Base-by-base conservation (phyloP, 2,329 filamentous ascomycete species). In the Xylaria sp. region DNA sequence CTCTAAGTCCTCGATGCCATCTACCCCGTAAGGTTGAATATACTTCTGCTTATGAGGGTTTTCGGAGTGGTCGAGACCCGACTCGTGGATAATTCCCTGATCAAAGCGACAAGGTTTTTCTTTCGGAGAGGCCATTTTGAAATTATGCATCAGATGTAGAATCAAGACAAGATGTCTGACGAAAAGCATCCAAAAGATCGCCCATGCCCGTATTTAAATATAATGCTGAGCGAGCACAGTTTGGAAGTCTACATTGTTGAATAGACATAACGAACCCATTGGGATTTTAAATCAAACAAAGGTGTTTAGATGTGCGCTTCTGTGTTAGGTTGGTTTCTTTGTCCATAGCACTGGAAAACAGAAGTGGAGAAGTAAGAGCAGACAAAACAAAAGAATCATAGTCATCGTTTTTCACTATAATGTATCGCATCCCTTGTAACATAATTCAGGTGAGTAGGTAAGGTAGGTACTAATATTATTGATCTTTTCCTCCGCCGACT, bases 1-100 rank as follows among this genome's bases (percentile, higher is more conserved):
- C n/a, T 71, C 67, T 8, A 62, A n/a, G 15, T 69, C 39, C 43
- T 71, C 69, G 28, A 71, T 28, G 20, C 41, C 28, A 39, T 57
- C 62, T 31, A 46, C 23, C 23, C 56, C 39, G n/a, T 58, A 58
- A 6, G 39, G 56, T 15, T 46, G 36, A 20, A 46, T 28, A 39
- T 58, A 58, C 15, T n/a, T 58, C 56, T 31, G 56, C 56, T 58
- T 58, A 43, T 46, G 39, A 46, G 8, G 39, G 2, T 1, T 48
- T 46, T 58, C 23, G 0, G 56, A 46, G 28, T 3, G 5, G 18
- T 9, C 13, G 8, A 18, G 18, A 43, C 13, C 18, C 4, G 55
- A 7, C 3, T 46, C 31, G 15, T 13, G 18, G 7, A 3, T 2
- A 43, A 5, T 1, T 9, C n/a, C 23, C 12, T 48, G 39, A 23